Conservation (phyloP, 73 alveolate species). For the Blepharisma japonicum region DNA sequence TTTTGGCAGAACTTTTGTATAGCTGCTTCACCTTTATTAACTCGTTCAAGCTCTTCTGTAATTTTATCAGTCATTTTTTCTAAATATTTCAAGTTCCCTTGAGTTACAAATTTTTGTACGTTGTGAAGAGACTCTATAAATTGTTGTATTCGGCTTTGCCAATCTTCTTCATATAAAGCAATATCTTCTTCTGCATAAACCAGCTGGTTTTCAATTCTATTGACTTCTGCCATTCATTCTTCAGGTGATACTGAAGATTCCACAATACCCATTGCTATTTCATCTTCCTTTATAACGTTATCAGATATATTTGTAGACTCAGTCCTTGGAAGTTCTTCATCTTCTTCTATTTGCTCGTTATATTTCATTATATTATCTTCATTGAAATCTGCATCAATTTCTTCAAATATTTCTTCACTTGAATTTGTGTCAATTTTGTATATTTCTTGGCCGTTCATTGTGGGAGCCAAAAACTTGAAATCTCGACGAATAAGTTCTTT, state of each 20-base stretch:
- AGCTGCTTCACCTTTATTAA: slow-evolving; percentile 5
- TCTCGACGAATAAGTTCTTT: slow-evolving; percentile 81
- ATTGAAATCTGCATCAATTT: slow-evolving; percentile 24
- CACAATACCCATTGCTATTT: slow-evolving; percentile 6
- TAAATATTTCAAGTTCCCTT: background rate
- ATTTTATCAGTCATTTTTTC: background rate
- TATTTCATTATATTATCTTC: slow-evolving; percentile 30
- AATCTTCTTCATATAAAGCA: background rate
- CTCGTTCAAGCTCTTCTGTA: background rate
- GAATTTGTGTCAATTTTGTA: background rate
- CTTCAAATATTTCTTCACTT: background rate
- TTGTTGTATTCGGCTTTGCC: background rate
- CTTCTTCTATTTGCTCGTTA: background rate
- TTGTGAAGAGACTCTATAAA: slow-evolving; percentile 1
- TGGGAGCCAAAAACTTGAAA: slow-evolving; percentile 67
- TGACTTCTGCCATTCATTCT: slow-evolving; percentile 35
- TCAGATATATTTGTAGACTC: background rate
- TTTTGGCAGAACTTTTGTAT: background rate
- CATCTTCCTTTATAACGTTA: background rate
- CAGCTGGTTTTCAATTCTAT: slow-evolving; percentile 27
- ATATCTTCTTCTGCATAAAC: background rate
- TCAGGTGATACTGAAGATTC: slow-evolving; percentile 37
- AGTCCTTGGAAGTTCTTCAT: background rate
- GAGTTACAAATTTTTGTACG: background rate
- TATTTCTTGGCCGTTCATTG: background rate